Percentiles rank a stretch among this genome's conserved stretches.
Conservation (phyloP, 2,329 filamentous ascomycete genomes). For the Pyricularia sp. region DNA sequence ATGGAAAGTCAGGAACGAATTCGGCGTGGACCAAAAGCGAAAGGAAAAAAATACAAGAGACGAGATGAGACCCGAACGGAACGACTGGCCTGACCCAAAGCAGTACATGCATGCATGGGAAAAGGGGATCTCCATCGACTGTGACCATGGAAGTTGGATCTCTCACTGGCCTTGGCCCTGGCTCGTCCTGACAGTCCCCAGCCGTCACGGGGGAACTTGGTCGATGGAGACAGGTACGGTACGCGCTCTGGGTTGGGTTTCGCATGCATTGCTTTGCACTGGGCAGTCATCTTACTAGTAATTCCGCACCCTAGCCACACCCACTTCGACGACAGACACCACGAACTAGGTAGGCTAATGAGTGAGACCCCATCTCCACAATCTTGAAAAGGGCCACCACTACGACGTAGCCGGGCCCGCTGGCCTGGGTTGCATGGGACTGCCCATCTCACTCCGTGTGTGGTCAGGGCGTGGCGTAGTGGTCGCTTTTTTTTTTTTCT, state of each 20-base stretch:
- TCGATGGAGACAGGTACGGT: not conserved
- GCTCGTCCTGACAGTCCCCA: not conserved
- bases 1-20: not conserved
- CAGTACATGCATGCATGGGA: not conserved
- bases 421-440: not conserved
- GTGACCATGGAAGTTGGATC: not conserved
- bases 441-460: not conserved
- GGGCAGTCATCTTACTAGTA: not conserved
- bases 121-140: not conserved
- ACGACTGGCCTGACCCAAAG: not conserved
- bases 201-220: not conserved
- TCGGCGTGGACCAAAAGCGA: conserved; percentile 8
- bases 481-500: not conserved
- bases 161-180: not conserved
- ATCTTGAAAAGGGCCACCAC: not conserved
- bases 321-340: not conserved
- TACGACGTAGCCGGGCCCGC: not conserved
- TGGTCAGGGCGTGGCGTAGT: not conserved
- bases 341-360: not conserved
- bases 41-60: conserved; percentile 3
- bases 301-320: not conserved
- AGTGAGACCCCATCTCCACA: not conserved
- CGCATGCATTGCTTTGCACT: not conserved
- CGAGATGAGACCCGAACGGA: conserved; percentile 1
- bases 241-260: not conserved